phyloP scores from a whole-genome alignment of 495 filamentous ascomycete genomes.

The Lasiosphaeriaceae sp. region DNA sequence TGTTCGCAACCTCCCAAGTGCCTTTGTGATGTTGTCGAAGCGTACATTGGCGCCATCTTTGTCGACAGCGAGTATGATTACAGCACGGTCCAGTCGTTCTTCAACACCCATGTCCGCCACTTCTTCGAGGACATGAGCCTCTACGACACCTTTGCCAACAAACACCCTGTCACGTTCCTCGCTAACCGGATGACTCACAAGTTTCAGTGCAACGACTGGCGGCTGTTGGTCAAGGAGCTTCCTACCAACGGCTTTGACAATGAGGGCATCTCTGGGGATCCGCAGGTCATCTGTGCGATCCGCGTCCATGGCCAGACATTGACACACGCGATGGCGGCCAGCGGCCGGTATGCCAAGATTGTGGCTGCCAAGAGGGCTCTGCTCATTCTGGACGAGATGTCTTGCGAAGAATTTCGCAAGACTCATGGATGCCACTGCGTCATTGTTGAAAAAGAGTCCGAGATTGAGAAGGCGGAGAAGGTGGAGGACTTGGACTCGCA shows the following conservation, averaged over 20 bases:
- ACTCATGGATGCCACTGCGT: slow-evolving; percentile 63
- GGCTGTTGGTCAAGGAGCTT: slow-evolving; percentile 21
- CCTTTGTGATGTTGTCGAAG: slow-evolving; percentile 83
- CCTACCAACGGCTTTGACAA: neutral
- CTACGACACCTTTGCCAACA: slow-evolving; percentile 85
- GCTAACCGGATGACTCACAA: slow-evolving; percentile 38
- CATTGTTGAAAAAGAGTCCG: no score
- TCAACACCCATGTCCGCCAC: slow-evolving; percentile 62
- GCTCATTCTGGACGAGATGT: slow-evolving; percentile 52
- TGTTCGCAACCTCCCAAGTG: slow-evolving; percentile 76
- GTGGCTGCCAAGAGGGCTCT: slow-evolving; percentile 68
- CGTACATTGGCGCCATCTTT: slow-evolving; percentile 87
- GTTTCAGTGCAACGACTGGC: slow-evolving; percentile 49
- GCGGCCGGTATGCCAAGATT: slow-evolving; percentile 67
- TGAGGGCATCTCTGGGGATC: slow-evolving; percentile 18
- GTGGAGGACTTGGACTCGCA: neutral
- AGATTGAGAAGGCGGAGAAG: slow-evolving; percentile 2
- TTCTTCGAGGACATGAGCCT: slow-evolving; percentile 86
- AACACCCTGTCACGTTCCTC: slow-evolving; percentile 65
- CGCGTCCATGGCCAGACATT: slow-evolving; percentile 70
- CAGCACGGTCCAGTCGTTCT: slow-evolving; percentile 68
- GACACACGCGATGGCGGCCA: slow-evolving; percentile 57
- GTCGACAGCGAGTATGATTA: slow-evolving; percentile 86
- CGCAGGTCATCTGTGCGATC: slow-evolving; percentile 63
- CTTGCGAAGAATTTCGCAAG: slow-evolving; percentile 54